A percentile compares a stretch with the other conserved stretches of the same genome.
phyloP scores from a whole-genome alignment of 257 asterid genomes.

The Solanum bulbocastanum region DNA sequence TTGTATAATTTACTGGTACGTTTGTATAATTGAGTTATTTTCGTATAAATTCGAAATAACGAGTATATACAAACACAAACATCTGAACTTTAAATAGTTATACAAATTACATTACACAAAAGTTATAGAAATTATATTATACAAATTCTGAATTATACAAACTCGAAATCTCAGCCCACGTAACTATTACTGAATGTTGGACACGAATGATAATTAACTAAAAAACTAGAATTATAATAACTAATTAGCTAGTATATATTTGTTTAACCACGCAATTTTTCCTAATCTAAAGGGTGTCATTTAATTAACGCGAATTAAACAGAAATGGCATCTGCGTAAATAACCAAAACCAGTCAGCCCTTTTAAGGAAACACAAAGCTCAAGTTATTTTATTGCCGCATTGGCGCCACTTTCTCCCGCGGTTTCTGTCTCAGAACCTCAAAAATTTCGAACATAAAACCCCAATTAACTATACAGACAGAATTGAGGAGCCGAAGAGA shows the following conservation, averaged over 20 bases:
- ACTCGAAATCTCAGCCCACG: fast-evolving
- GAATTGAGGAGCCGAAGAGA: neutral
- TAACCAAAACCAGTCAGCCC: neutral
- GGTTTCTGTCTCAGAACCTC: neutral
- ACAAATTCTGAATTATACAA: no score
- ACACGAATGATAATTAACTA: no score
- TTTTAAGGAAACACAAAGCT: neutral
- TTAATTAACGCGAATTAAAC: conserved; percentile 13
- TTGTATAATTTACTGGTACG: no score
- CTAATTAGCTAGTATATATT: no score
- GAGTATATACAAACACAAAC: neutral
- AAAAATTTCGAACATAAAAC: neutral
- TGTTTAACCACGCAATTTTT: no score
- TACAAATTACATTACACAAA: no score
- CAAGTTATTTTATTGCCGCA: neutral
- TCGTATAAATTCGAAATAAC: no score
- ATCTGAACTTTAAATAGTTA: neutral
- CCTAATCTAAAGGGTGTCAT: neutral
- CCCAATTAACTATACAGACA: neutral
- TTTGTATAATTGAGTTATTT: no score
- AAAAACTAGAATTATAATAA: no score
- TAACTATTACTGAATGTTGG: no score
- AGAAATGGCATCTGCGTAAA: neutral
- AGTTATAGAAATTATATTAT: no score
- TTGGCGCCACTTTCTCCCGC: conserved; percentile 5